These are phyloP conservation scores for Penicillium manginii DNA, from an alignment of 495 filamentous ascomycete genomes.

Conservation along the genomic window DNA sequence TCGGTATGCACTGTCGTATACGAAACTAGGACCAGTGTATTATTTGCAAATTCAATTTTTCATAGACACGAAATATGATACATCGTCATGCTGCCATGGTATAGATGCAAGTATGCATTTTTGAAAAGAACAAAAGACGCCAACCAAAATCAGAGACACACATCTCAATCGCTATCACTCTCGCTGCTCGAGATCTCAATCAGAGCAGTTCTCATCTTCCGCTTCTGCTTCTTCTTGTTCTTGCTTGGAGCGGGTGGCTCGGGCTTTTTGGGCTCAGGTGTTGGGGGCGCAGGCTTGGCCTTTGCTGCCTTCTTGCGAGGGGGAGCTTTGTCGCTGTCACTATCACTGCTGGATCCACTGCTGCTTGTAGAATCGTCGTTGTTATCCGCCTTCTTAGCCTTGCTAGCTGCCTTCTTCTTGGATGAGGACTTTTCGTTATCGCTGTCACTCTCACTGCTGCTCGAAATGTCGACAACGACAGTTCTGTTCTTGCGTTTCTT, in stretches of 20 bases:
- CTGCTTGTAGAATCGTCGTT: constrained; percentile 26
- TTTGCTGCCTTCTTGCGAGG: constrained; percentile 19
- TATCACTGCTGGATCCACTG: constrained; percentile 22
- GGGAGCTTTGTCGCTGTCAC: constrained; percentile 21
- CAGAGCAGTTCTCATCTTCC: constrained; percentile 29
- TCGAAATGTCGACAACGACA: constrained; percentile 49
- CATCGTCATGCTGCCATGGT: constrained; percentile 19
- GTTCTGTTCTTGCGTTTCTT: constrained; percentile 63
- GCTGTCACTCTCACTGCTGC: constrained; percentile 46
- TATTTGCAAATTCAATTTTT: constrained; percentile 4
- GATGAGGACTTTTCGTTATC: constrained; percentile 21
- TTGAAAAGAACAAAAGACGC: constrained; percentile 11
- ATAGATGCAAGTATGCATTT: constrained; percentile 21
- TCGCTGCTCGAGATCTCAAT: constrained; percentile 37
- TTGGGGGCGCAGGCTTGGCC: not conserved
- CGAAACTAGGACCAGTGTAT: not conserved
- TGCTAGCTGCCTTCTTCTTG: constrained; percentile 19
- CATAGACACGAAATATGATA: constrained; percentile 11
- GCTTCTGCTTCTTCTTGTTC: constrained; percentile 37
- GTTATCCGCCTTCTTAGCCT: constrained; percentile 11
- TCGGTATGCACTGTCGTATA: not conserved
- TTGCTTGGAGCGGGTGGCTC: constrained; percentile 13
- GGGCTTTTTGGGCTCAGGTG: not conserved
- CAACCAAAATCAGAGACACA: constrained; percentile 1
- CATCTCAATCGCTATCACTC: constrained; percentile 33